Percentiles rank a stretch among this genome's conserved stretches.
phyloP scores from a whole-genome alignment of 371 early-diverging fungal genomes.

The Fennellomyces sp. region DNA sequence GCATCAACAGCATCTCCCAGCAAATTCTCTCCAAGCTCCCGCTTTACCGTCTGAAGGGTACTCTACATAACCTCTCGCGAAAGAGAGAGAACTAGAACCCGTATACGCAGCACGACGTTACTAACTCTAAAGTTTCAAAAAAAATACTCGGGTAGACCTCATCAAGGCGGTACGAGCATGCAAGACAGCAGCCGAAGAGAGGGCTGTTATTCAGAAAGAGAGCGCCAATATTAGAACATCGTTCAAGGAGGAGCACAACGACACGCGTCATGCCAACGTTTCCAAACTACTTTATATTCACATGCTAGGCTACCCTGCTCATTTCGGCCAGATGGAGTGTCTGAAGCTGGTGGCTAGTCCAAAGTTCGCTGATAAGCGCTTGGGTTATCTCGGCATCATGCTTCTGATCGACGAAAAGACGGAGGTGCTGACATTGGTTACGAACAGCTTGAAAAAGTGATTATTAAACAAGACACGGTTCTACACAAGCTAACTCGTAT shows the following conservation, averaged over 20 bases:
- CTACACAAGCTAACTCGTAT: background rate
- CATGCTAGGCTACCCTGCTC: constrained; percentile 97
- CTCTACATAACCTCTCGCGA: no score
- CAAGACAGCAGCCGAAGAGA: constrained; percentile 98
- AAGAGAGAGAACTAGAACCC: no score
- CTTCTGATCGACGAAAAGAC: constrained; percentile 96
- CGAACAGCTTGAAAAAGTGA: constrained; percentile 96
- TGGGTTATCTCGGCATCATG: constrained; percentile 97
- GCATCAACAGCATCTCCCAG: constrained; percentile 56
- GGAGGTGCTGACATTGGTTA: constrained; percentile 93
- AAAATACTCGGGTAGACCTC: constrained; percentile 87
- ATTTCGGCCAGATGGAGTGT: constrained; percentile 98
- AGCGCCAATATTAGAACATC: constrained; percentile 94
- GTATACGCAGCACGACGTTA: no score
- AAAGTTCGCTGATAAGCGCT: constrained; percentile 92
- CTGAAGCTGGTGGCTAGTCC: constrained; percentile 94
- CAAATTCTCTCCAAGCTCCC: constrained; percentile 56
- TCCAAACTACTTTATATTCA: constrained; percentile 96
- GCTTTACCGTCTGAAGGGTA: constrained; percentile 53
- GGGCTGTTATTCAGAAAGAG: constrained; percentile 96
- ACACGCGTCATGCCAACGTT: constrained; percentile 87
- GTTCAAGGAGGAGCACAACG: constrained; percentile 89
- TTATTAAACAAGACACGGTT: background rate
- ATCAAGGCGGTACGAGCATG: constrained; percentile 95
- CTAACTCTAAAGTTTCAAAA: no score